Evolutionary conservation across 1,284 basidiomycete genomes (phyloP).

Genomic region (Cutaneotrichosporon mucoides): DNA sequence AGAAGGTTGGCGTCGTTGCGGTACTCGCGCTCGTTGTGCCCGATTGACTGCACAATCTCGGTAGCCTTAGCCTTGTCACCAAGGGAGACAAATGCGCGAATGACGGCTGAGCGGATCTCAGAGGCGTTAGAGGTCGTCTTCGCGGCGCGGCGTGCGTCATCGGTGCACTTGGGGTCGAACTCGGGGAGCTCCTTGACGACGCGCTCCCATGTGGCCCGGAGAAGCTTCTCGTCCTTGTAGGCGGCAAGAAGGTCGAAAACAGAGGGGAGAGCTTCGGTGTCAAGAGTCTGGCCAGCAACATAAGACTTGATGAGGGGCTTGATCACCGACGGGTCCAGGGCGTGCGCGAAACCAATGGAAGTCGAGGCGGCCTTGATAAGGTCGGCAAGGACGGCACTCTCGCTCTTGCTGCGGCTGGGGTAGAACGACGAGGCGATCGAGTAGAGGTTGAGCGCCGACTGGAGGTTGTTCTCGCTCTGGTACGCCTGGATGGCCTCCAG

Average conservation of each 20-base stretch:
- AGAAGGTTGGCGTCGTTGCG: slow-evolving; percentile 52
- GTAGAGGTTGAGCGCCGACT: slow-evolving; percentile 59
- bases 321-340: not conserved
- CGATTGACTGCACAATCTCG: slow-evolving; percentile 50
- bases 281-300: not conserved
- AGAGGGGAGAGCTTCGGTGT: not conserved
- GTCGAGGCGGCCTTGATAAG: slow-evolving; percentile 8
- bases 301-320: not conserved
- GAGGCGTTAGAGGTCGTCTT: not conserved
- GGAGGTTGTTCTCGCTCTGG: slow-evolving; percentile 63
- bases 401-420: slow-evolving; percentile 47
- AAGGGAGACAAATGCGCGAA: slow-evolving; percentile 59
- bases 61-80: slow-evolving; percentile 64
- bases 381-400: not conserved
- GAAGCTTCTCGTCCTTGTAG: slow-evolving; percentile 7
- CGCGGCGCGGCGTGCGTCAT: no score
- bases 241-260: slow-evolving; percentile 5
- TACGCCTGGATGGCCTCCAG: slow-evolving; percentile 26
- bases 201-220: not conserved
- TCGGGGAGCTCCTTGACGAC: not conserved
- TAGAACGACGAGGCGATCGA: slow-evolving; percentile 45
- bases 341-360: slow-evolving; percentile 3
- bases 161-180: not conserved
- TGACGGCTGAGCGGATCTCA: not conserved
- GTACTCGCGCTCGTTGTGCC: not conserved